Percentiles rank a stretch among this genome's conserved stretches.
Evolutionary conservation across 805 yeast genomes (phyloP).

Genomic region (Grigorovia transvaalensis): DNA sequence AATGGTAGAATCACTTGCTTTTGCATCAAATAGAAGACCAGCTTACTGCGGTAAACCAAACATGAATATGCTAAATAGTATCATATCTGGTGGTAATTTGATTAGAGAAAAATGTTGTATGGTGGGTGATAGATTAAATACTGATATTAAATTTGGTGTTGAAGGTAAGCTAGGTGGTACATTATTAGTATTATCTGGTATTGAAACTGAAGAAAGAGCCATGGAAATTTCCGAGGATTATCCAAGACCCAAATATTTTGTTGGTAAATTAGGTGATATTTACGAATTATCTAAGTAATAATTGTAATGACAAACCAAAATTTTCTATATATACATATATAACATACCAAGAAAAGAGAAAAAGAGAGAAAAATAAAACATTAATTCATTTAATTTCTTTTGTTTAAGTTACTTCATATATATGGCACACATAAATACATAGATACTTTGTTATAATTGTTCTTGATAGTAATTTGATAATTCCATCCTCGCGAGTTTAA

Average conservation of each 20-base stretch:
- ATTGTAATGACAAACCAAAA: background rate
- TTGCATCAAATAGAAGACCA: conserved; percentile 72
- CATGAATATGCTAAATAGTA: conserved; percentile 80
- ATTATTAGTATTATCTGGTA: conserved; percentile 81
- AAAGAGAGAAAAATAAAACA: background rate
- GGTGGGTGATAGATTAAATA: conserved; percentile 93
- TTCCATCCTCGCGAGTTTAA: conserved; percentile 35
- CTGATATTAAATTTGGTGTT: conserved; percentile 87
- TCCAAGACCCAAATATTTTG: conserved; percentile 54
- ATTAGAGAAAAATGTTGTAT: conserved; percentile 60
- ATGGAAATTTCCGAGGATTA: conserved; percentile 26
- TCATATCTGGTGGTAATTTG: conserved; percentile 51
- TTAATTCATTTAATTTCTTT: background rate
- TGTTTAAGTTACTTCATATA: background rate
- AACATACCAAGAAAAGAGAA: background rate
- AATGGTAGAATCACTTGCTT: conserved; percentile 64
- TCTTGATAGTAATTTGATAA: conserved; percentile 37
- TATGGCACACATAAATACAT: background rate
- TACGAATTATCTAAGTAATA: conserved; percentile 35
- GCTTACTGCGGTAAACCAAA: conserved; percentile 91
- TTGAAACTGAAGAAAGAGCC: conserved; percentile 65
- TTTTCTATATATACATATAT: background rate
- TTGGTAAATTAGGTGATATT: conserved; percentile 67
- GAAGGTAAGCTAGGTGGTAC: conserved; percentile 77
- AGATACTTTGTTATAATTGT: conserved; percentile 7